Conservation (phyloP, 2,329 filamentous ascomycete species). For the Dryadomyces quercivorus region DNA sequence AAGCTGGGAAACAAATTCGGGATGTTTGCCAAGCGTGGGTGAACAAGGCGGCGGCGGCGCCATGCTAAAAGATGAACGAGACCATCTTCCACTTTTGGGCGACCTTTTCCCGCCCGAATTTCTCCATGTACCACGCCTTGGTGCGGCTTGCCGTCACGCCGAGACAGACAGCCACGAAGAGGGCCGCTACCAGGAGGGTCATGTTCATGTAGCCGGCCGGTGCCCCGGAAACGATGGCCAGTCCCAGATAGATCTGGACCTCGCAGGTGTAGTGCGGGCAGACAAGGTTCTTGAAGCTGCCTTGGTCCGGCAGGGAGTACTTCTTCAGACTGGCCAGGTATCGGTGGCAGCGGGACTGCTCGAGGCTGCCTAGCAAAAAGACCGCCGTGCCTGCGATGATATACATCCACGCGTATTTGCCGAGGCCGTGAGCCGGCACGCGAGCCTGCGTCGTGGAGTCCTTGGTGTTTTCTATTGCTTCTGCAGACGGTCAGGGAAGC, state of each 20-base stretch:
- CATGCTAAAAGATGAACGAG: slow-evolving; percentile 46
- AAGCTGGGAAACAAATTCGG: slow-evolving; percentile 57
- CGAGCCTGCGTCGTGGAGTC: background rate
- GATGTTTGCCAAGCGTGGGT: slow-evolving; percentile 23
- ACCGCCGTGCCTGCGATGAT: slow-evolving; percentile 44
- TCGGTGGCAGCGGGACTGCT: slow-evolving; percentile 64
- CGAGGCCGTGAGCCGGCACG: background rate
- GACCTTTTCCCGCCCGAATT: slow-evolving; percentile 58
- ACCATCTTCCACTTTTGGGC: slow-evolving; percentile 62
- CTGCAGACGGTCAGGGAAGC: background rate
- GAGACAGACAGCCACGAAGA: slow-evolving; percentile 70
- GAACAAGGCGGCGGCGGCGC: background rate
- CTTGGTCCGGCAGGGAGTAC: slow-evolving; percentile 68
- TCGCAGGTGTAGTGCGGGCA: slow-evolving; percentile 91
- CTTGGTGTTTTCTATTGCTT: slow-evolving; percentile 15
- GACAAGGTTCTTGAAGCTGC: slow-evolving; percentile 59
- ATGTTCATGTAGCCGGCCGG: slow-evolving; percentile 52
- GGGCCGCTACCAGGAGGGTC: slow-evolving; percentile 56
- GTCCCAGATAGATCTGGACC: slow-evolving; percentile 68
- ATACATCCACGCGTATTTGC: slow-evolving; percentile 24
- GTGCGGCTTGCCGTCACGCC: slow-evolving; percentile 71
- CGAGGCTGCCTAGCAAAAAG: slow-evolving; percentile 56
- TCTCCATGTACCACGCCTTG: slow-evolving; percentile 63
- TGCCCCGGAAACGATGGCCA: slow-evolving; percentile 65
- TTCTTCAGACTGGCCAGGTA: slow-evolving; percentile 61